These are phyloP conservation scores for Hypoxylon sp. DNA, from an alignment of 2,329 filamentous ascomycete genomes.

Conservation along the genomic window DNA sequence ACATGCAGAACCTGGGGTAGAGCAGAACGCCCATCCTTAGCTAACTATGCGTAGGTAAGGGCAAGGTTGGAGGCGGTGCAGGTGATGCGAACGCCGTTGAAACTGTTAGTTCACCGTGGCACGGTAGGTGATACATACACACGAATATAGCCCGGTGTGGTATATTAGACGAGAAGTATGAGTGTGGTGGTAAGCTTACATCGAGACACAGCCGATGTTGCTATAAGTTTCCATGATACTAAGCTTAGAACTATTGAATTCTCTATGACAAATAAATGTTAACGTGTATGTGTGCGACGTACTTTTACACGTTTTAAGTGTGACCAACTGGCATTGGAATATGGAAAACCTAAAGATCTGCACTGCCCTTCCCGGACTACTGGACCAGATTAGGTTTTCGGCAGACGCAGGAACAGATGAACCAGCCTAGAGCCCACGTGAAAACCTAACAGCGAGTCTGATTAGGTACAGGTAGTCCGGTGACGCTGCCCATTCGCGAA, in stretches of 20 bases:
- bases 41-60: constrained; percentile 4
- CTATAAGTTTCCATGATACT: not conserved
- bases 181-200: not conserved
- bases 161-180: not conserved
- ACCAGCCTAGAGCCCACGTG: constrained; percentile 36
- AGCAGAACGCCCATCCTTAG: constrained; percentile 1
- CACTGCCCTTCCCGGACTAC: constrained; percentile 21
- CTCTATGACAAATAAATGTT: not conserved
- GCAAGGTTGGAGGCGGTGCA: not conserved
- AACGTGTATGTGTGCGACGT: not conserved
- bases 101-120: constrained; percentile 1
- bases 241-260: not conserved
- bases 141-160: not conserved
- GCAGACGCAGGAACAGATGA: constrained; percentile 41
- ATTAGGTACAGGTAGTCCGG: constrained; percentile 25
- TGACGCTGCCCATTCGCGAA: constrained; percentile 24
- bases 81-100: constrained; percentile 9
- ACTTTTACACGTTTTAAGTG: not conserved
- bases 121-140: not conserved
- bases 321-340: not conserved
- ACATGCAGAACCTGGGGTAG: constrained; percentile 24
- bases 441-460: constrained; percentile 29
- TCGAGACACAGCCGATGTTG: not conserved
- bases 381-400: constrained; percentile 35
- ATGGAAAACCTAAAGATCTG: not conserved